These are phyloP conservation scores for Eimeria brunetti DNA, from an alignment of 169 alveolate genomes.

Conservation along the genomic window DNA sequence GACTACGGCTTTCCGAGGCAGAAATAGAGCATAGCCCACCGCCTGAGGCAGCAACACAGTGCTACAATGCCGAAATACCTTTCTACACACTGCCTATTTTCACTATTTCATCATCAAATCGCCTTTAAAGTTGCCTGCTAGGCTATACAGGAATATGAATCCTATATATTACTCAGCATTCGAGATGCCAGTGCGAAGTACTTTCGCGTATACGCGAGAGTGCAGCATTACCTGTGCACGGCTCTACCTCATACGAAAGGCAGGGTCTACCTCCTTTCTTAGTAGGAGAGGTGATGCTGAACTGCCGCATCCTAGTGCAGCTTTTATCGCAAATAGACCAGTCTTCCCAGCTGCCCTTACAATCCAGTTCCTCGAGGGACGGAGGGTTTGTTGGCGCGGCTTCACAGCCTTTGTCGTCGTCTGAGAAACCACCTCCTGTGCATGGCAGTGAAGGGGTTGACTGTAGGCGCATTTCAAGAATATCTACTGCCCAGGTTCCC, in stretches of 20 bases:
- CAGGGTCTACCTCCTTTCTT: constrained; percentile 59
- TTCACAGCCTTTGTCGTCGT: constrained; percentile 24
- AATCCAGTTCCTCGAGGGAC: constrained; percentile 24
- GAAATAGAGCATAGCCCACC: constrained; percentile 31
- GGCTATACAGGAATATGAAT: neutral
- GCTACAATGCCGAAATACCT: neutral
- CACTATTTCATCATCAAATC: neutral
- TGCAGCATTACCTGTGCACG: constrained; percentile 43
- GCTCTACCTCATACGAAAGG: constrained; percentile 23
- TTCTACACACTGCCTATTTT: neutral
- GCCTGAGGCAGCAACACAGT: neutral
- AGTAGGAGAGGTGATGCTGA: constrained; percentile 4
- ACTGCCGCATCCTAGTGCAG: constrained; percentile 46
- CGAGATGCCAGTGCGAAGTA: neutral
- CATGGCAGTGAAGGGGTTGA: constrained; percentile 42
- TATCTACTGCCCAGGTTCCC: constrained; percentile 22
- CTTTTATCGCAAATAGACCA: constrained; percentile 49
- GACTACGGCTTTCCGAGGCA: neutral
- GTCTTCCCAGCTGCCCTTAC: constrained; percentile 49
- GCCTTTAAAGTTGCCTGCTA: neutral
- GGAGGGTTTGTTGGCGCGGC: neutral
- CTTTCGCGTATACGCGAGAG: neutral
- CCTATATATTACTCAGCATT: neutral
- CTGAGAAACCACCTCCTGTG: constrained; percentile 58
- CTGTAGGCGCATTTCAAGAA: constrained; percentile 53